Percentiles rank a stretch among this genome's conserved stretches.
These are phyloP conservation scores for Tulasnella sp. DNA, from an alignment of 768 basidiomycete genomes.

Conservation along the genomic window DNA sequence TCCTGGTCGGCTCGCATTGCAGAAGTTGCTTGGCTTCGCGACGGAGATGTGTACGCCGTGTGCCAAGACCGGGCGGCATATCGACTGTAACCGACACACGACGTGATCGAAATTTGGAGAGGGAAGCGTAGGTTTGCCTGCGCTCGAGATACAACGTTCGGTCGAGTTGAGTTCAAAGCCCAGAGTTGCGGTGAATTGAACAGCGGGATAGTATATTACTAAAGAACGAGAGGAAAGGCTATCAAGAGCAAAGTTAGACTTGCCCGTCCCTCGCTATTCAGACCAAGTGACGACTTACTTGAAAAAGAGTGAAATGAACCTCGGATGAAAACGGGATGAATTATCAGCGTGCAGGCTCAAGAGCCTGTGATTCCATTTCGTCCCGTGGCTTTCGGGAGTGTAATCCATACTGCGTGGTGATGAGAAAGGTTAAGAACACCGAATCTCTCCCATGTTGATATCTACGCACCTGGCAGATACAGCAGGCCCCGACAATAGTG, in stretches of 20 bases:
- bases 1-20: neutral
- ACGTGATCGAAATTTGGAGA: neutral
- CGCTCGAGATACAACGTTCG: neutral
- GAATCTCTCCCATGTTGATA: neutral
- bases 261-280: neutral
- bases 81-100: neutral
- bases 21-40: neutral
- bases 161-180: neutral
- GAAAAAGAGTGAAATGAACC: neutral
- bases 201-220: too few species aligned
- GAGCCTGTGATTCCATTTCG: neutral
- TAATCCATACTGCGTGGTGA: neutral
- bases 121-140: neutral
- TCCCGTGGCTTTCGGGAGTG: neutral
- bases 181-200: too few species aligned
- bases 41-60: neutral
- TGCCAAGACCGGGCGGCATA: neutral
- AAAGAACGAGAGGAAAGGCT: too few species aligned
- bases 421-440: neutral
- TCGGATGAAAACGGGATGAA: neutral
- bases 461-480: neutral
- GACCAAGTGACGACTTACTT: neutral
- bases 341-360: neutral
- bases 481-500: neutral
- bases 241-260: too few species aligned